phyloP scores from a whole-genome alignment of 768 basidiomycete genomes.

The Cytidiella melzeri region DNA sequence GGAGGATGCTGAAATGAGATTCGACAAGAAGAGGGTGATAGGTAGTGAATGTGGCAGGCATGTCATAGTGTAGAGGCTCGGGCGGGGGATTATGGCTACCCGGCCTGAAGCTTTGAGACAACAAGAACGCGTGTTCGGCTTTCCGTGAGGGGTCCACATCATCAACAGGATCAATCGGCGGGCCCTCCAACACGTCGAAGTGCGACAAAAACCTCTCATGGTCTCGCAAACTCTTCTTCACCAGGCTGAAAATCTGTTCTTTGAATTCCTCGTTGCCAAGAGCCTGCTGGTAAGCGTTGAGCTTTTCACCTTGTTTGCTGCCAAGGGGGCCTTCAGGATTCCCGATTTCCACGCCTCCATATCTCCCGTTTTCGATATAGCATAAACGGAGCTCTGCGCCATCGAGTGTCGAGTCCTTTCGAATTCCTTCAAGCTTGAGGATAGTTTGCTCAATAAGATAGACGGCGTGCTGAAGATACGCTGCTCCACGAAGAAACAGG shows the following conservation, averaged over 20 bases:
- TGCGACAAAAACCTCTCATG: constrained; percentile 80
- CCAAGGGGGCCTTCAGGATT: constrained; percentile 78
- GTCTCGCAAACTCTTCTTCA: constrained; percentile 77
- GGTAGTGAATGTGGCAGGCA: constrained; percentile 70
- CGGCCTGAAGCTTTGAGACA: constrained; percentile 63
- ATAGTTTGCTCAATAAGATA: constrained; percentile 69
- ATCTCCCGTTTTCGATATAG: constrained; percentile 67
- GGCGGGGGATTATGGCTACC: constrained; percentile 38
- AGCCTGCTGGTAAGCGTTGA: constrained; percentile 53
- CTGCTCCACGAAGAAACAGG: constrained; percentile 76
- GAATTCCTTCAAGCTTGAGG: constrained; percentile 63
- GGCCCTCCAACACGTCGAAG: constrained; percentile 68
- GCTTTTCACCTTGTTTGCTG: constrained; percentile 47
- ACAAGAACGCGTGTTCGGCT: constrained; percentile 60
- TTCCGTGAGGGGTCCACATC: constrained; percentile 42
- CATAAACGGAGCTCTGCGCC: constrained; percentile 74
- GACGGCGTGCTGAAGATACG: constrained; percentile 76
- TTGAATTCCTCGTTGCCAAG: constrained; percentile 51
- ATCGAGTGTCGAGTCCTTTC: constrained; percentile 52
- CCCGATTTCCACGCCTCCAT: constrained; percentile 82
- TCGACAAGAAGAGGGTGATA: constrained; percentile 90
- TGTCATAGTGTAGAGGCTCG: constrained; percentile 33
- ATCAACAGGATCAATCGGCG: constrained; percentile 17
- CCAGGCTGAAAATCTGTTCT: constrained; percentile 50
- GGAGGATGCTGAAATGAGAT: constrained; percentile 74